phyloP scores from a whole-genome alignment of 202 grass and related monocot genomes.

The Alloteropsis angusta region DNA sequence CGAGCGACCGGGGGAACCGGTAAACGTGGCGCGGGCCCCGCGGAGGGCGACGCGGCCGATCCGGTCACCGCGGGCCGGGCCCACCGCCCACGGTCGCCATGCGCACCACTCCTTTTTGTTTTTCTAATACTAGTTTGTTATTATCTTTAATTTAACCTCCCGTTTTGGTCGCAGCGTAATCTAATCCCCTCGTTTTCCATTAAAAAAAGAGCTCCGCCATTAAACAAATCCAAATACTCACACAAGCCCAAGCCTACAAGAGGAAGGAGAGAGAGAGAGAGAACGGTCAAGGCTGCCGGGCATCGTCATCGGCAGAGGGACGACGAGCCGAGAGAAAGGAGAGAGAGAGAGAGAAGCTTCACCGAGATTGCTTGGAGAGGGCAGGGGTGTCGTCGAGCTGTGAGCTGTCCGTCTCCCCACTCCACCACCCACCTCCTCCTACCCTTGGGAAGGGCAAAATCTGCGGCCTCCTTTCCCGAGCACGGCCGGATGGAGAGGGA shows the following conservation, averaged over 20 bases:
- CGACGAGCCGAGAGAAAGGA: not conserved
- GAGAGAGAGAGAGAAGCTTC: not conserved
- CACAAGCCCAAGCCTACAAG: not conserved
- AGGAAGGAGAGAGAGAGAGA: not conserved
- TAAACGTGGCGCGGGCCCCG: not conserved
- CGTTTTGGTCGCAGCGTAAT: not conserved
- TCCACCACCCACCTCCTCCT: too few species aligned
- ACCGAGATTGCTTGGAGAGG: not conserved
- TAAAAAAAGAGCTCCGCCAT: not conserved
- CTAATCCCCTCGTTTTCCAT: not conserved
- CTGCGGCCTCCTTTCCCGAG: not conserved
- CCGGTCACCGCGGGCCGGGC: constrained; percentile 19
- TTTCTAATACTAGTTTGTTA: not conserved
- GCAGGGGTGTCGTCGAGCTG: not conserved
- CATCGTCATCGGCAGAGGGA: not conserved
- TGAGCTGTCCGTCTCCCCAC: not conserved
- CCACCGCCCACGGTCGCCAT: not conserved
- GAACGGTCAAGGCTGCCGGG: constrained; percentile 19
- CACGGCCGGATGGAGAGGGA: constrained; percentile 69
- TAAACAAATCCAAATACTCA: not conserved
- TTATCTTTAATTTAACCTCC: not conserved
- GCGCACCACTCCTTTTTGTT: constrained; percentile 16
- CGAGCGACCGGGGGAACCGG: constrained; percentile 18
- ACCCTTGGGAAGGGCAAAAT: constrained; percentile 24
- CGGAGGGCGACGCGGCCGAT: constrained; percentile 1